Conservation (phyloP, 169 alveolate species). For the Babesia ovata region DNA sequence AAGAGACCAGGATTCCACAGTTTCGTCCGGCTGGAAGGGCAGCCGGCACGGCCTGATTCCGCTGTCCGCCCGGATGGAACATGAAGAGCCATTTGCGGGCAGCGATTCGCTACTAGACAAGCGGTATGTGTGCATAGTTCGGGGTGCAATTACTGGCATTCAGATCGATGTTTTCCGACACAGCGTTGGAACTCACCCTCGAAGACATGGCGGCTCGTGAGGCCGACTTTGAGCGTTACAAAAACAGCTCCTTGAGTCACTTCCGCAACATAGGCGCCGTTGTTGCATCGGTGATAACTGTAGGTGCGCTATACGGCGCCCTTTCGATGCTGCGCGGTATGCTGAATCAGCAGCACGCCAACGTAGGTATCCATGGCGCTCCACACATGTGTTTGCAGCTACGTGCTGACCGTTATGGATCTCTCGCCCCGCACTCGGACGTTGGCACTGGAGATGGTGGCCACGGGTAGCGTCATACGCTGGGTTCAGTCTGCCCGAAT, state of each 20-base stretch:
- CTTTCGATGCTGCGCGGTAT: conserved; percentile 11
- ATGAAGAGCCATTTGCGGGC: conserved; percentile 47
- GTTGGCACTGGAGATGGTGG: too few species aligned
- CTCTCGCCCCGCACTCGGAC: background rate
- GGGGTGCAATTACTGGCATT: too few species aligned
- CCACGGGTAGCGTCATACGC: too few species aligned
- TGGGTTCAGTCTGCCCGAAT: too few species aligned
- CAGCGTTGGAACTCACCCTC: conserved; percentile 21
- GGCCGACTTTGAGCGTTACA: conserved; percentile 24
- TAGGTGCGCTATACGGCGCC: conserved; percentile 39
- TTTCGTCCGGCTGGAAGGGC: background rate
- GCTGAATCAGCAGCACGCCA: conserved; percentile 39
- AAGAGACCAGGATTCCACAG: background rate
- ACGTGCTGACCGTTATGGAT: conserved; percentile 23
- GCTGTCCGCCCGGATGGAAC: background rate
- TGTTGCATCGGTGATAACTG: conserved; percentile 42
- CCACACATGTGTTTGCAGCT: background rate
- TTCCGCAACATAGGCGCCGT: conserved; percentile 16
- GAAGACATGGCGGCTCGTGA: conserved; percentile 56
- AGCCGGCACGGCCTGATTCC: background rate
- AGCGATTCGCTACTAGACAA: conserved; percentile 27
- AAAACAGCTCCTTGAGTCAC: conserved; percentile 11
- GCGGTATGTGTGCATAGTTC: conserved; percentile 5
- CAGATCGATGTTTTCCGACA: conserved; percentile 51
- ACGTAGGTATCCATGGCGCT: conserved; percentile 11